Percentiles rank a stretch among this genome's conserved stretches.
Conservation (phyloP, 2,329 filamentous ascomycete species). For the Falciphora oryzae region DNA sequence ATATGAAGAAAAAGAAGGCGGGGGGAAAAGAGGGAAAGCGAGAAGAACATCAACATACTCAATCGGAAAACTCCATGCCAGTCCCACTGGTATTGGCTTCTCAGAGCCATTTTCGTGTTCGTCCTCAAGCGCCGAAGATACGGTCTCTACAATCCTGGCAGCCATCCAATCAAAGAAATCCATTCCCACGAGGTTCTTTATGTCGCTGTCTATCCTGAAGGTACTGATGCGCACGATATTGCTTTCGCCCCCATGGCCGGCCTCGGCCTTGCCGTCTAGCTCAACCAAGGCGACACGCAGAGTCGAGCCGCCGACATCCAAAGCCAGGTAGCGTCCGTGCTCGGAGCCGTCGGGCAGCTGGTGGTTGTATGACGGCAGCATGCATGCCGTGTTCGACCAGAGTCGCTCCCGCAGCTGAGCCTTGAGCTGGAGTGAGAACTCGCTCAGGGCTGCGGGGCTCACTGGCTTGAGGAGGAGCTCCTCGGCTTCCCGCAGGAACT, state of each 20-base stretch:
- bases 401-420: constrained; percentile 49
- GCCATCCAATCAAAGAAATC: constrained; percentile 67
- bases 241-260: constrained; percentile 30
- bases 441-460: constrained; percentile 36
- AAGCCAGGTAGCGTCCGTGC: constrained; percentile 52
- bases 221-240: constrained; percentile 49
- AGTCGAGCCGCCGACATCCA: constrained; percentile 66
- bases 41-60: constrained; percentile 42
- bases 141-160: constrained; percentile 49
- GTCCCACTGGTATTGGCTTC: constrained; percentile 48
- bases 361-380: constrained; percentile 63
- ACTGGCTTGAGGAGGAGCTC: constrained; percentile 43
- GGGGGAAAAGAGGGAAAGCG: constrained; percentile 5
- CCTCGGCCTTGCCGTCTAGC: constrained; percentile 40
- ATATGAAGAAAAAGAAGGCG: neutral
- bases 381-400: constrained; percentile 47
- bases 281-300: constrained; percentile 59
- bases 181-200: constrained; percentile 53
- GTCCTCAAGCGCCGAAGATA: constrained; percentile 37
- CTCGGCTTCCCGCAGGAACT: constrained; percentile 54
- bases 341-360: constrained; percentile 57
- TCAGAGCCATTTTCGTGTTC: constrained; percentile 26
- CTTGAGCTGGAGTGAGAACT: constrained; percentile 45
- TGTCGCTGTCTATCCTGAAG: constrained; percentile 49
- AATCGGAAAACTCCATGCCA: constrained; percentile 66